Conservation (phyloP, 2,329 filamentous ascomycete genomes). For the Ophiostoma populinum region DNA sequence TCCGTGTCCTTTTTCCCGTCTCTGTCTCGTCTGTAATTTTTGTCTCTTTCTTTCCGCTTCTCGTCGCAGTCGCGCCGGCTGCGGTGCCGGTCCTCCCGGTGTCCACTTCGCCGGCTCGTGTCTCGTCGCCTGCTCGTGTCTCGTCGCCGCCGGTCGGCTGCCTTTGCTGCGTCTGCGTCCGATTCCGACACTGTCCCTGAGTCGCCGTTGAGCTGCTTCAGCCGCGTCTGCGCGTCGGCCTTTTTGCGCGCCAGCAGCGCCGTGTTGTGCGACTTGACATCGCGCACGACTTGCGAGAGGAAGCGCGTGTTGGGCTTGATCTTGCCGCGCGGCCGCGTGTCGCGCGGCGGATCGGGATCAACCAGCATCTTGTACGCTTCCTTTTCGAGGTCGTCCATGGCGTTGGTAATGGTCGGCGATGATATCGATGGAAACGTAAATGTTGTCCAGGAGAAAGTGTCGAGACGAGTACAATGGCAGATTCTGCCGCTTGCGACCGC, state of each 20-base stretch:
- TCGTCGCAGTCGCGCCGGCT: no score
- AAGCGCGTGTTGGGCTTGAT: conserved; percentile 89
- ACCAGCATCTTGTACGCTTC: conserved; percentile 8
- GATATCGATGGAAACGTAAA: no score
- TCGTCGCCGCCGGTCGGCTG: neutral
- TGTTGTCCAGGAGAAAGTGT: no score
- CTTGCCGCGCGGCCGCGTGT: conserved; percentile 40
- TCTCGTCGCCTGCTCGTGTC: neutral
- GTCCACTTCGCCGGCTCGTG: no score
- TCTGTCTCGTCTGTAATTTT: no score
- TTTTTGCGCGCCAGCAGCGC: conserved; percentile 71
- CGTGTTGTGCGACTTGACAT: conserved; percentile 79
- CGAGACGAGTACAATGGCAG: no score
- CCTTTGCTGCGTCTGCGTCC: neutral
- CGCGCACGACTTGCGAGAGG: conserved; percentile 69
- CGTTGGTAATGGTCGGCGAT: no score
- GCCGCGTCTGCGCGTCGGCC: conserved; percentile 55
- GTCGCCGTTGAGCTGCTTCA: conserved; percentile 34
- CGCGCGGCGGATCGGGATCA: conserved; percentile 1
- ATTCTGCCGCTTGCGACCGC: no score
- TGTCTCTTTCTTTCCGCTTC: no score
- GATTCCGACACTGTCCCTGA: neutral
- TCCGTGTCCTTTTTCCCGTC: no score
- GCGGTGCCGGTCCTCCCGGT: no score
- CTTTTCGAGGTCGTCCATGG: conserved; percentile 8